Evolutionary conservation across 169 alveolate genomes (phyloP).

Genomic region (Blepharisma undulans): DNA sequence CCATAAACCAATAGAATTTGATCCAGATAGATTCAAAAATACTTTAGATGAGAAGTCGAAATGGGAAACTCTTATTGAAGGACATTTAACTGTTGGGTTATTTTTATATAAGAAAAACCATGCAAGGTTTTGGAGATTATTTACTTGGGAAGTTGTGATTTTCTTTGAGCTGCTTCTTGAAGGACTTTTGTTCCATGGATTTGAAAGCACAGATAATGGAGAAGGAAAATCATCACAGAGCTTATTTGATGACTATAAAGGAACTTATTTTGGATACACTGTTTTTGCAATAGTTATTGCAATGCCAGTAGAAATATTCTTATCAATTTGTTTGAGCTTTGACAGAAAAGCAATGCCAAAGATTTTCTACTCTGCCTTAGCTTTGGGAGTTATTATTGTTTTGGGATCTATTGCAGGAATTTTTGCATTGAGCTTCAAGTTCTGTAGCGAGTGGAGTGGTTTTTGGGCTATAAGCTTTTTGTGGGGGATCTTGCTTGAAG

Average conservation of each 20-base stretch:
- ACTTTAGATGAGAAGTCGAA: neutral
- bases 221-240: neutral
- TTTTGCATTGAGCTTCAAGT: neutral
- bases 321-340: neutral
- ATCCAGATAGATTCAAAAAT: neutral
- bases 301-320: neutral
- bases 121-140: neutral
- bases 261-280: neutral
- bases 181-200: neutral
- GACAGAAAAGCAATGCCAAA: neutral
- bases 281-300: neutral
- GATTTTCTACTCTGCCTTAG: neutral
- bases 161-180: neutral
- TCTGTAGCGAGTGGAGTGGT: neutral
- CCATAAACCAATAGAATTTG: neutral
- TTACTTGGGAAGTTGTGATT: neutral
- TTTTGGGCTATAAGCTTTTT: slow-evolving; percentile 6
- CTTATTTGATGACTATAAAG: neutral
- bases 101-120: neutral
- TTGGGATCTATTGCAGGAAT: neutral
- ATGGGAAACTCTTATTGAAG: neutral
- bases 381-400: neutral
- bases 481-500: neutral
- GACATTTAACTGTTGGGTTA: slow-evolving; percentile 12
- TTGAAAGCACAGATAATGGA: neutral